Conservation (phyloP, 768 basidiomycete species). For the Mycena vitilis region DNA sequence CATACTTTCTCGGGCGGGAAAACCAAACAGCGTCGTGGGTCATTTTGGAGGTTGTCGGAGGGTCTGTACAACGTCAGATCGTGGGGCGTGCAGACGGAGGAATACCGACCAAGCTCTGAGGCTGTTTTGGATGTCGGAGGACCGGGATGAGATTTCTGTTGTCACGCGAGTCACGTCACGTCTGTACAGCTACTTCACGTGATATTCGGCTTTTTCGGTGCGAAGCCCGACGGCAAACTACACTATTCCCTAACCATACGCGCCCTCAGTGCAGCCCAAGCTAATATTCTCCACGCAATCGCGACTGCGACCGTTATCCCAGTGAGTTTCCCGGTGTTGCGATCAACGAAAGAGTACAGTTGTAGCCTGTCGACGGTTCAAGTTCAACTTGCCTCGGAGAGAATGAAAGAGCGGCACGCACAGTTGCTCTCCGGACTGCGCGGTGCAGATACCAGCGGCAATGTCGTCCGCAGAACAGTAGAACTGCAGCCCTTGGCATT, state of each 20-base stretch:
- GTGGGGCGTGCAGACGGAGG: neutral
- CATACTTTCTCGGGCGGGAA: conserved; percentile 93
- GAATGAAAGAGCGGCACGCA: conserved; percentile 1
- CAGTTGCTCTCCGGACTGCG: conserved; percentile 33
- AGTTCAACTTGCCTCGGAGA: too few relatives aligned
- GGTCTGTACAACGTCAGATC: conserved; percentile 18
- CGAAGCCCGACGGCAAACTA: too few relatives aligned
- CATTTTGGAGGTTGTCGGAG: conserved; percentile 66
- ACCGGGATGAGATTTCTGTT: neutral
- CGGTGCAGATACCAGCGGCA: conserved; percentile 32
- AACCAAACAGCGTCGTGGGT: conserved; percentile 99
- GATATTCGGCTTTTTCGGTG: neutral
- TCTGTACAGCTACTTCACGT: neutral
- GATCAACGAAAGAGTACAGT: conserved; percentile 34
- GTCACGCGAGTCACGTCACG: neutral
- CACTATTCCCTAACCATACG: conserved; percentile 28
- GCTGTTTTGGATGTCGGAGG: conserved; percentile 25
- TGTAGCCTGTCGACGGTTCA: conserved; percentile 21
- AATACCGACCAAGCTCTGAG: conserved; percentile 24
- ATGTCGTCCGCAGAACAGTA: conserved; percentile 33
- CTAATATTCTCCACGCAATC: conserved; percentile 31
- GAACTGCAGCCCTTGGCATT: conserved; percentile 35
- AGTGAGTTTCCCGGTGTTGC: conserved; percentile 32
- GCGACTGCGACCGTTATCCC: conserved; percentile 27
- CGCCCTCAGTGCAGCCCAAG: conserved; percentile 32